A percentile compares a stretch with the other conserved stretches of the same genome.
These are phyloP conservation scores for Candida arabinofermentans DNA, from an alignment of 805 yeast species.

Conservation along the genomic window DNA sequence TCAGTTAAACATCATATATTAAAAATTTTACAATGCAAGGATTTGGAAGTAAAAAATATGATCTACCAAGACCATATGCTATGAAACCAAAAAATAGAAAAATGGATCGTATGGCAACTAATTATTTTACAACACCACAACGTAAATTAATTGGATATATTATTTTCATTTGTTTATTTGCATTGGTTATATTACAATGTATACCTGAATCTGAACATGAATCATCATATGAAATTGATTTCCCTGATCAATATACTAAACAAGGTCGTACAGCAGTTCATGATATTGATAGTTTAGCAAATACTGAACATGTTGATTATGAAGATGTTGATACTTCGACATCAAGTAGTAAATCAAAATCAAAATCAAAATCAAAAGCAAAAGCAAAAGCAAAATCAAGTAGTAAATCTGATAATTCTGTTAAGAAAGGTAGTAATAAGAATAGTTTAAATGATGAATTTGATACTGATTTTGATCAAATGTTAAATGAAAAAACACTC, in stretches of 20 bases:
- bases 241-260: constrained; percentile 3
- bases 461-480: constrained; percentile 11
- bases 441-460: constrained; percentile 19
- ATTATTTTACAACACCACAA: constrained; percentile 43
- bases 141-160: constrained; percentile 40
- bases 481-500: not conserved
- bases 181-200: constrained; percentile 27
- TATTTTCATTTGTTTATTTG: constrained; percentile 30
- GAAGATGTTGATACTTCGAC: not conserved
- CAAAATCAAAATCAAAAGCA: not conserved
- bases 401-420: too few relatives aligned
- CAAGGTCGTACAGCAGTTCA: not conserved
- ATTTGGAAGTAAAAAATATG: constrained; percentile 27
- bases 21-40: constrained; percentile 27
- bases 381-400: too few relatives aligned
- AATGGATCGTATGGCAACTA: constrained; percentile 20
- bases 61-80: constrained; percentile 42
- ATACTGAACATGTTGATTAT: not conserved
- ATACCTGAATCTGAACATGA: constrained; percentile 24
- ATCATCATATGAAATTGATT: constrained; percentile 20
- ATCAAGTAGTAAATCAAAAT: not conserved
- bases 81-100: constrained; percentile 28
- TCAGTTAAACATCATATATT: too few relatives aligned
- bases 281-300: not conserved
- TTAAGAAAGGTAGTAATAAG: constrained; percentile 14